Evolutionary conservation across 129 eudicot species (phyloP).

Genomic region (Glebionis coronaria): DNA sequence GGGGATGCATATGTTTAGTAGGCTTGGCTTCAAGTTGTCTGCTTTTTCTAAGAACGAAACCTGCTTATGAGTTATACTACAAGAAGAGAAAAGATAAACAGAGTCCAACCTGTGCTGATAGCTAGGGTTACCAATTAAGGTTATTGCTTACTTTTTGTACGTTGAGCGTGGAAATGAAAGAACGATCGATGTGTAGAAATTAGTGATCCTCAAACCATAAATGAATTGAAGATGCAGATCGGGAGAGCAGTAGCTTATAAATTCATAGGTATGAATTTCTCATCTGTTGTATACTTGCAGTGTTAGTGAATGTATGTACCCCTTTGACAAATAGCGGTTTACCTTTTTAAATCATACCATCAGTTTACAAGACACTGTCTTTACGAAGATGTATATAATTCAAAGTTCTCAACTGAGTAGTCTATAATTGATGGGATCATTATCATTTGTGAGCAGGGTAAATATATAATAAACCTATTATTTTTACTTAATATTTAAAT

Average conservation of each 20-base stretch:
- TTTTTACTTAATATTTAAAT: too few species aligned
- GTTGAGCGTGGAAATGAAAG: constrained; percentile 11
- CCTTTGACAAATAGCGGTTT: background rate
- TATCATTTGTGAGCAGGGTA: too few species aligned
- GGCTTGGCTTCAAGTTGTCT: constrained; percentile 53
- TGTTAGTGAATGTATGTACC: constrained; percentile 15
- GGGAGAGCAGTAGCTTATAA: constrained; percentile 10
- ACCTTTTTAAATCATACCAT: constrained; percentile 7
- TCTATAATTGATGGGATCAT: too few species aligned
- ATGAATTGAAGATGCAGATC: constrained; percentile 1
- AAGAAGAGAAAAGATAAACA: constrained; percentile 29
- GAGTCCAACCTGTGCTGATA: constrained; percentile 4
- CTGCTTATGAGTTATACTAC: constrained; percentile 34
- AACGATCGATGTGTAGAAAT: background rate
- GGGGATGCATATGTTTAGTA: constrained; percentile 51
- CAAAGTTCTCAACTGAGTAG: too few species aligned
- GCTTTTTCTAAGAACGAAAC: constrained; percentile 54
- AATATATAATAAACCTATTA: too few species aligned
- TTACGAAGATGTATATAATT: too few species aligned
- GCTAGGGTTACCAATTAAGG: constrained; percentile 12
- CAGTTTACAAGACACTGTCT: background rate
- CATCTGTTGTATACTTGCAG: background rate
- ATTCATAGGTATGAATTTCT: constrained; percentile 10
- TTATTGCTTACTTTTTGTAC: constrained; percentile 8
- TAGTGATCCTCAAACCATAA: background rate